These are phyloP conservation scores for Metarhizium anisopliae DNA, from an alignment of 2,329 filamentous ascomycete species.

Conservation along the genomic window DNA sequence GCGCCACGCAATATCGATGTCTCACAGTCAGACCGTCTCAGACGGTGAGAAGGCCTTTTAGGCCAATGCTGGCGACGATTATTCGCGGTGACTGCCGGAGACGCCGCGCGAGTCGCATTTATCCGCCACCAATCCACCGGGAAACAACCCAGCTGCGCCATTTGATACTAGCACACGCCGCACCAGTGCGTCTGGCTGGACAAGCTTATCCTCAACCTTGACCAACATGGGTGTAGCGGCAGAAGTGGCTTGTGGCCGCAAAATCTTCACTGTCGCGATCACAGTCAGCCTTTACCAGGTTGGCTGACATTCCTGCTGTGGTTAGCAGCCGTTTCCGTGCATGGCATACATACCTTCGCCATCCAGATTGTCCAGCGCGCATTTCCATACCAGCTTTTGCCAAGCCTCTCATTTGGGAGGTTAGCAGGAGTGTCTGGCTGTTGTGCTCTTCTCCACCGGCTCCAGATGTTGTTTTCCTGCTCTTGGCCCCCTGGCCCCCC, in stretches of 20 bases:
- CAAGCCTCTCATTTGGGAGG: too few species aligned
- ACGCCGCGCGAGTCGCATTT: not conserved
- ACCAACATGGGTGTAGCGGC: not conserved
- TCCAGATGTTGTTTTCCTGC: too few species aligned
- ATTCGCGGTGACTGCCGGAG: not conserved
- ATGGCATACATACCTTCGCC: too few species aligned
- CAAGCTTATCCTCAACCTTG: constrained; percentile 2
- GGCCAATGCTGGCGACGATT: not conserved
- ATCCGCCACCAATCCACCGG: not conserved
- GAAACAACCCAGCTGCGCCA: not conserved
- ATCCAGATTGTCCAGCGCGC: not conserved
- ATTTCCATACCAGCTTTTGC: too few species aligned
- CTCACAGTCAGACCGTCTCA: too few species aligned
- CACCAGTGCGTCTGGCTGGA: not conserved
- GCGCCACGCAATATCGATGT: too few species aligned
- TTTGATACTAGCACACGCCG: not conserved
- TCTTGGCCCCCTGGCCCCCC: too few species aligned
- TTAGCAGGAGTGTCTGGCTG: too few species aligned
- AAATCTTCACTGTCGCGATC: constrained; percentile 6
- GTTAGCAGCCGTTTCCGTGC: too few species aligned
- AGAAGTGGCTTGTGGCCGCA: constrained; percentile 1
- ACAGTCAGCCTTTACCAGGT: not conserved
- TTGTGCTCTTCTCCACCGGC: too few species aligned
- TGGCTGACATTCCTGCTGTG: constrained; percentile 4
- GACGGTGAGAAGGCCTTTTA: not conserved